Conservation (phyloP, 225 moss, liverwort and hornwort genomes). For the Bryoerythrophyllum caledonicum region DNA sequence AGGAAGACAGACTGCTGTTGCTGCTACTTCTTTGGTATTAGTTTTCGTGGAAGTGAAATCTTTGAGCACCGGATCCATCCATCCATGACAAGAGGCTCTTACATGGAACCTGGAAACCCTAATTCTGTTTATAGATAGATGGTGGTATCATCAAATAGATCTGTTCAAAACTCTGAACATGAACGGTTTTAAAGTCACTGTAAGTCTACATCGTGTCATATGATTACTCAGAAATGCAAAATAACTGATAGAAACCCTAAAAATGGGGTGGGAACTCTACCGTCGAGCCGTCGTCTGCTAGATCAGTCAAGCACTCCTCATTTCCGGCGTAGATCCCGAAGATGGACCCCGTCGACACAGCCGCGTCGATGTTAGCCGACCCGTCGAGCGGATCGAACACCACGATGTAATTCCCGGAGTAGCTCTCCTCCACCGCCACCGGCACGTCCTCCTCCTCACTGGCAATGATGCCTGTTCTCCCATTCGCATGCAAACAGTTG, state of each 20-base stretch:
- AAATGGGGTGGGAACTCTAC: slow-evolving; percentile 24
- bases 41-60: too few species aligned
- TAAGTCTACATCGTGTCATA: neutral
- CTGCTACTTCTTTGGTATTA: too few species aligned
- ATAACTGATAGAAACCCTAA: neutral
- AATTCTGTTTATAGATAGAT: neutral
- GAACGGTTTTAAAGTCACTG: neutral
- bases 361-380: slow-evolving; percentile 94
- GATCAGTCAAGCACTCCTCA: slow-evolving; percentile 67
- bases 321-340: slow-evolving; percentile 86
- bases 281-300: slow-evolving; percentile 58
- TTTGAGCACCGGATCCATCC: too few species aligned
- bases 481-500: slow-evolving; percentile 81
- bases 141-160: neutral
- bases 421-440: slow-evolving; percentile 96
- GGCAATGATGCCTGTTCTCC: slow-evolving; percentile 92
- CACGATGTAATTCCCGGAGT: slow-evolving; percentile 91
- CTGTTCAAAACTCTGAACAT: neutral
- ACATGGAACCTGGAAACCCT: slow-evolving; percentile 2
- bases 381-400: slow-evolving; percentile 96
- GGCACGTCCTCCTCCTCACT: slow-evolving; percentile 94
- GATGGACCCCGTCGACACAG: slow-evolving; percentile 91
- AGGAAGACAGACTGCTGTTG: too few species aligned
- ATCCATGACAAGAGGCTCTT: too few species aligned
- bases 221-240: neutral